These are phyloP conservation scores for Colletotrichum simmondsii DNA, from an alignment of 2,329 filamentous ascomycete species.

Conservation along the genomic window DNA sequence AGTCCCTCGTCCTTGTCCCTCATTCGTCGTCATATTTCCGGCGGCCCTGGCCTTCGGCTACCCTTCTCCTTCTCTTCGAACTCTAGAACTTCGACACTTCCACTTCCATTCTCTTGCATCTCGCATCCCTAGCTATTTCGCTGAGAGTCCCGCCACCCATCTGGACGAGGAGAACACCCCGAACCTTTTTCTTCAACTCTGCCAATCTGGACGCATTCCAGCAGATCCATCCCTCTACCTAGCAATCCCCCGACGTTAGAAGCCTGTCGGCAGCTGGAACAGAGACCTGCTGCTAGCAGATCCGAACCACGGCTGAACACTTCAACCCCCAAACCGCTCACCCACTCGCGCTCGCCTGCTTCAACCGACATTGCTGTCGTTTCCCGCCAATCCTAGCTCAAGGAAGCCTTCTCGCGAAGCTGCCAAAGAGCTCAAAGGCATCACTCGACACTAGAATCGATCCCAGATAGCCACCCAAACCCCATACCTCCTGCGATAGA, in stretches of 20 bases:
- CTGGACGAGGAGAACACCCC: background rate
- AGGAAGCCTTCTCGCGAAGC: background rate
- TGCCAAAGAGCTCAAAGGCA: no score
- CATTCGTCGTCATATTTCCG: constrained; percentile 33
- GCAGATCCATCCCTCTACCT: background rate
- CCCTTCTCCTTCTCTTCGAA: constrained; percentile 34
- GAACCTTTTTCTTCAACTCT: background rate
- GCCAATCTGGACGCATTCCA: constrained; percentile 7
- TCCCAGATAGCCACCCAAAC: background rate
- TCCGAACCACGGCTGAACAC: constrained; percentile 6
- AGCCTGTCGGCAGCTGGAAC: constrained; percentile 11
- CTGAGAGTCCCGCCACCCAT: background rate
- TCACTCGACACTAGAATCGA: background rate
- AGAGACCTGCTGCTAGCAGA: constrained; percentile 11
- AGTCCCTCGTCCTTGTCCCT: constrained; percentile 22
- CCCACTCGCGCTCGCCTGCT: background rate
- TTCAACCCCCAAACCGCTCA: background rate
- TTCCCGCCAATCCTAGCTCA: background rate
- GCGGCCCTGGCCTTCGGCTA: constrained; percentile 29
- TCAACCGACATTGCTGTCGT: constrained; percentile 15
- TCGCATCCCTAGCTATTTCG: background rate
- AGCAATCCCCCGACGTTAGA: constrained; percentile 1
- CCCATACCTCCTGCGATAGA: background rate
- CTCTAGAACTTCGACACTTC: constrained; percentile 34
- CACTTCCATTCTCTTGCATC: constrained; percentile 12